Conservation (phyloP, 2,329 filamentous ascomycete species). For the Celoporthe dispersa region DNA sequence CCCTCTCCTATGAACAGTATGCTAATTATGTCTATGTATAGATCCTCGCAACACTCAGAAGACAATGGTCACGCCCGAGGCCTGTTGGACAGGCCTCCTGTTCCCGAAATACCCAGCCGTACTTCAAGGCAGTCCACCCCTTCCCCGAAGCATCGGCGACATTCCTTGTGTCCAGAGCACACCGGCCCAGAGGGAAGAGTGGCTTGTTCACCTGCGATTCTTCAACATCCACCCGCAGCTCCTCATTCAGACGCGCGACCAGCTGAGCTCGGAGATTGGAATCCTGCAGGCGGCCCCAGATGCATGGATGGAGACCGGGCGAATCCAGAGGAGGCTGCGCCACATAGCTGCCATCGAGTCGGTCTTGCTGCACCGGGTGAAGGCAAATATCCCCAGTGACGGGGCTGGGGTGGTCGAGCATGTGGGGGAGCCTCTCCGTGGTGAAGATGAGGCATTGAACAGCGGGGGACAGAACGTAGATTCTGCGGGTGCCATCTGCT, state of each 20-base stretch:
- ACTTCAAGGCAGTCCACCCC: neutral
- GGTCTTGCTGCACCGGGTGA: neutral
- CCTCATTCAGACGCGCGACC: neutral
- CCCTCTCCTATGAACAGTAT: neutral
- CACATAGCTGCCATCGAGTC: neutral
- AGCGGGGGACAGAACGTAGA: neutral
- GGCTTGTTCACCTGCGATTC: neutral
- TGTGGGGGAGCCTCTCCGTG: neutral
- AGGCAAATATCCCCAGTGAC: neutral
- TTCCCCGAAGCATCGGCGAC: neutral
- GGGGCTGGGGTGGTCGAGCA: neutral
- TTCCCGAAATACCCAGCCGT: neutral
- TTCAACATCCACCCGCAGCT: constrained; percentile 1
- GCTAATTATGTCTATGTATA: neutral
- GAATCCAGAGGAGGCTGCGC: constrained; percentile 2
- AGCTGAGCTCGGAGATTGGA: neutral
- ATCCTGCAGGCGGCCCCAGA: neutral
- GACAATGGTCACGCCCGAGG: neutral
- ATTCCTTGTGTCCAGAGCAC: neutral
- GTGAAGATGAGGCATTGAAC: no score
- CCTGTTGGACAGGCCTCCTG: neutral
- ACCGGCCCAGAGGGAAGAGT: neutral
- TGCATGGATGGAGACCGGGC: constrained; percentile 6
- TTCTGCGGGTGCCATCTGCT: neutral
- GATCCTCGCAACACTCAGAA: neutral